These are phyloP conservation scores for Mallotus nudiflorus DNA, from an alignment of 345 rosid species.

Conservation along the genomic window DNA sequence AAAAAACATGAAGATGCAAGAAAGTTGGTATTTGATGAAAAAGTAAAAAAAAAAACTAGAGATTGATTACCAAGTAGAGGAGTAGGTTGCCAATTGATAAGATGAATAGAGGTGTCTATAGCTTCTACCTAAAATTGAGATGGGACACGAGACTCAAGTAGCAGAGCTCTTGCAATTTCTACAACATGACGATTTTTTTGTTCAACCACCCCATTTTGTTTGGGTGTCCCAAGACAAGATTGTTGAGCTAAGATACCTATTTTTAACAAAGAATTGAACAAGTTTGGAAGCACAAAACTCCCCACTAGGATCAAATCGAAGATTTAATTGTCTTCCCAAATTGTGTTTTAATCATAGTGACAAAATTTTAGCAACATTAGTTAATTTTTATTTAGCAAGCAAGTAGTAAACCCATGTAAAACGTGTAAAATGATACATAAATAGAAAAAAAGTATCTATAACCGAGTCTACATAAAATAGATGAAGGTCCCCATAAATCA, in stretches of 20 bases:
- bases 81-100: not conserved
- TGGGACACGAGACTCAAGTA: not conserved
- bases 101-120: not conserved
- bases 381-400: too few species aligned
- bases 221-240: not conserved
- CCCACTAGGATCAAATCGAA: too few species aligned
- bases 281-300: too few species aligned
- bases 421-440: not conserved
- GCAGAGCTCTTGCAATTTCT: not conserved
- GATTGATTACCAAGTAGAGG: too few species aligned
- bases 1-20: too few species aligned
- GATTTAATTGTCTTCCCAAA: not conserved
- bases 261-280: too few species aligned
- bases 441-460: too few species aligned
- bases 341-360: not conserved
- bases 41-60: too few species aligned
- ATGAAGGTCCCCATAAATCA: not conserved
- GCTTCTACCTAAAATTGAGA: not conserved
- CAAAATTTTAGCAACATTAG: not conserved
- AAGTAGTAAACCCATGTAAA: conserved; percentile 1
- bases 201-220: not conserved
- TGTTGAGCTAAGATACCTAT: not conserved
- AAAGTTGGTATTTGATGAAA: too few species aligned
- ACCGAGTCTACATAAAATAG: not conserved
- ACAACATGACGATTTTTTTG: not conserved